Base-by-base conservation (phyloP, 2,329 filamentous ascomycete genomes). In the Nigrospora osmanthi region DNA sequence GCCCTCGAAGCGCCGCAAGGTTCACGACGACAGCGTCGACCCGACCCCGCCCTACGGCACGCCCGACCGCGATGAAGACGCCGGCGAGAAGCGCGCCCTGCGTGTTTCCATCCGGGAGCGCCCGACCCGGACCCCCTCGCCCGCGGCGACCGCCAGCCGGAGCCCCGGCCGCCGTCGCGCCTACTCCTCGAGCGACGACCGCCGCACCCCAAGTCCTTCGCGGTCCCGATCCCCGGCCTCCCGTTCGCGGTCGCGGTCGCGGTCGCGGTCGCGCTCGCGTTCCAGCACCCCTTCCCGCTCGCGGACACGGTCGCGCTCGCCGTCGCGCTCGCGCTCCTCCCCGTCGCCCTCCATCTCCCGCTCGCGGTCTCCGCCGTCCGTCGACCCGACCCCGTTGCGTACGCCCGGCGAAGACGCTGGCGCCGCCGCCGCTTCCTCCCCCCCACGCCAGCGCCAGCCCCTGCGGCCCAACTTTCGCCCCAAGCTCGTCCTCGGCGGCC, bases 401-500 rank as follows among this genome's bases (percentile, higher is more conserved):
- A 42, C 47, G 35, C 49, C 40, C 19, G 31, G 41, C 38, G 43
- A 47, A 19, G 44, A 48, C 40, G 37, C 37, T 43, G 44, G 44
- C 9, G 17, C 49, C n/a, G 45, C 46, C 9, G 49, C 36, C 19
- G 28, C 47, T 10, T 63, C 61, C 34, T 66, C 64, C 30, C 63
- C 60, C 10, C 42, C 49, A 42, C 37, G 68, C 67, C 74, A 80
- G 49, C 76, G 80, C 5, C 74, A 80, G 49, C 76, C 80, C 4
- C 70, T 72, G 17, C 67, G 65, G 19, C 75, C 89, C 14, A 74
- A 84, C 59, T 95, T 89, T 68, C 76, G 70, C 36, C 76, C 81
- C 32, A 79, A 81, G 43, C 77, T 90, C 51, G 76, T 85, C 16
- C 75, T 96, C 16, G 78, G 75, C 49, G 90, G 89, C 2, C 91